These are phyloP conservation scores for Suillus brevipes DNA, from an alignment of 768 basidiomycete species.

Conservation along the genomic window DNA sequence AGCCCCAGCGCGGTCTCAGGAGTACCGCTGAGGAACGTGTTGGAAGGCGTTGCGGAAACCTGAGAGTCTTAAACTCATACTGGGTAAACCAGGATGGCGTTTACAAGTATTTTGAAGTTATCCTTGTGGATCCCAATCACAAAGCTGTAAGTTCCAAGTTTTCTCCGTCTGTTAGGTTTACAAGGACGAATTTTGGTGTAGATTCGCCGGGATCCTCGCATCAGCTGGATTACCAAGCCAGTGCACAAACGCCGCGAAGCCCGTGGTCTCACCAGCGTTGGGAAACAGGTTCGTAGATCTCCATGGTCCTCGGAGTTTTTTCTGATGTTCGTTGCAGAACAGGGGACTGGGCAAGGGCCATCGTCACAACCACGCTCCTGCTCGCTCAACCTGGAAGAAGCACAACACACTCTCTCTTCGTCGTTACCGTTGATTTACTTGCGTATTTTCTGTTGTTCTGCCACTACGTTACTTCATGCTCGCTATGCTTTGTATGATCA, in stretches of 20 bases:
- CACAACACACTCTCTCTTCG: conserved; percentile 97
- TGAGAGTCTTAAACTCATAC: conserved; percentile 97
- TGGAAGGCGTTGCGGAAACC: conserved; percentile 91
- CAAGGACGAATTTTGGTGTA: conserved; percentile 31
- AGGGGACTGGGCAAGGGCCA: conserved; percentile 96
- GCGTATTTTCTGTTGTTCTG: conserved; percentile 6
- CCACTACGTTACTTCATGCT: conserved; percentile 27
- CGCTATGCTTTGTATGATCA: conserved; percentile 24
- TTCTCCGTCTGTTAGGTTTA: conserved; percentile 1
- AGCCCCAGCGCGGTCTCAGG: conserved; percentile 91
- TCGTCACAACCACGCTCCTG: conserved; percentile 90
- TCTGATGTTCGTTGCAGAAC: conserved; percentile 55
- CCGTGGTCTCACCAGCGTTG: conserved; percentile 94
- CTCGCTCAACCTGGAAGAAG: conserved; percentile 91
- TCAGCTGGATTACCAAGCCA: conserved; percentile 98
- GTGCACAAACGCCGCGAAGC: conserved; percentile 99
- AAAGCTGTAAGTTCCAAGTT: conserved; percentile 68
- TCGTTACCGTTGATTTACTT: conserved; percentile 67
- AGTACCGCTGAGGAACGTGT: conserved; percentile 98
- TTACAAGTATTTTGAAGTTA: conserved; percentile 99
- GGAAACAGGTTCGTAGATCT: conserved; percentile 76
- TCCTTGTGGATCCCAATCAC: conserved; percentile 94
- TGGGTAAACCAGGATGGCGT: conserved; percentile 99
- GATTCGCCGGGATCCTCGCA: conserved; percentile 94
- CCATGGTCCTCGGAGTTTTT: background rate